Evolutionary conservation across 164 flowering plant species (phyloP), one percentile per base, ranked within the genome.

Genomic region (Amborella trichopoda): DNA sequence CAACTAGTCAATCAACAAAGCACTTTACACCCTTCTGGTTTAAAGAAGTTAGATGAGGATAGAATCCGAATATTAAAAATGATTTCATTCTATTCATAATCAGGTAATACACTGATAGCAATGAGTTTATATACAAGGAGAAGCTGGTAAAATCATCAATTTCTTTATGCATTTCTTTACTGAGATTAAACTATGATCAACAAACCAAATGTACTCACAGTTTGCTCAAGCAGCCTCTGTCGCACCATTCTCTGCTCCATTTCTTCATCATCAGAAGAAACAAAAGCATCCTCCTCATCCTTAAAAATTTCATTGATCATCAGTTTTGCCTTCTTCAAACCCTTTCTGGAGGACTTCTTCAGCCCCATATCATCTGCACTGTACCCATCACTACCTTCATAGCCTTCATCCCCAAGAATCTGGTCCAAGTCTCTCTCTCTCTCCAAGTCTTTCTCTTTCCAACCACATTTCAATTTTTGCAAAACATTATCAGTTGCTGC

Each of bases 181-280:
- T n/a, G n/a, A n/a, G n/a, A n/a, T n/a, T n/a, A n/a, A n/a, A n/a
- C n/a, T n/a, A n/a, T n/a, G n/a, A n/a, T n/a, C n/a, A n/a, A n/a
- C n/a, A n/a, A n/a, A n/a, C n/a, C n/a, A n/a, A n/a, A n/a, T n/a
- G 27, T 37, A 75, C 91, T 76, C 73, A 85, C 98, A 51, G 61
- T 49, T 75, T 70, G 76, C 54, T 70, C 62, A 50, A 67, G 69
- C 24, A 78, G 57, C 20, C 62, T 62, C 50, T 71, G 71, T 28
- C 60, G 70, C 21, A 59, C 63, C 6, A 67, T 63, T 38, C 38
- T 68, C 47, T 58, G 64, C 40, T 75, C 95, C 16, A 70, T 63
- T 70, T 80, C 93, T 32, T 91, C 96, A 19, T 81, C 95, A 53
- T 83, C 98, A 46, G 90, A 81, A 41, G 93, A 81, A 44, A 81